phyloP scores from a whole-genome alignment of 1,139 yeast genomes.

The Blastobotrys illinoisensis region DNA sequence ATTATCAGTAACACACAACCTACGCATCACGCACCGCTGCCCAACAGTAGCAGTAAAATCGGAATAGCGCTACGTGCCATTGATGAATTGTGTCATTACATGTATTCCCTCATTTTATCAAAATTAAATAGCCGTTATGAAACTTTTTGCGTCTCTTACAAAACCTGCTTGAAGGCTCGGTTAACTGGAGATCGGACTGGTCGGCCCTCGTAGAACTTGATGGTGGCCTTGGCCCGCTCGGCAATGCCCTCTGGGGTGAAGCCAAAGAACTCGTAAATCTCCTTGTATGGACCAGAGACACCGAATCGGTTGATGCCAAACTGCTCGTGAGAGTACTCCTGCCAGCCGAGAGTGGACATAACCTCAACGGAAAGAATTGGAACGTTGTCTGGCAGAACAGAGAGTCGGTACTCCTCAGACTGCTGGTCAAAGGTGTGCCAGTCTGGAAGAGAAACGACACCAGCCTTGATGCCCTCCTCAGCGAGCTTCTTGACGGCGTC shows the following conservation, averaged over 20 bases:
- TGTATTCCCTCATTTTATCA: neutral
- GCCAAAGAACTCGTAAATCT: slow-evolving; percentile 77
- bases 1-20: too few relatives aligned
- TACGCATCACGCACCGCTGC: too few relatives aligned
- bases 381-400: slow-evolving; percentile 89
- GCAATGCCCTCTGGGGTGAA: slow-evolving; percentile 95
- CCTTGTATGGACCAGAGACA: slow-evolving; percentile 89
- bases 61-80: too few relatives aligned
- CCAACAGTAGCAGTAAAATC: too few relatives aligned
- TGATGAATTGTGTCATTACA: neutral
- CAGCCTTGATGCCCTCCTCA: slow-evolving; percentile 63
- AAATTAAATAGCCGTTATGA: neutral
- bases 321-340: slow-evolving; percentile 92
- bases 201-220: slow-evolving; percentile 74
- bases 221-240: slow-evolving; percentile 73
- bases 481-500: slow-evolving; percentile 69
- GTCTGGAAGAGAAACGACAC: slow-evolving; percentile 91
- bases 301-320: slow-evolving; percentile 96
- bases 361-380: slow-evolving; percentile 96
- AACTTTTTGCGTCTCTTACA: slow-evolving; percentile 4
- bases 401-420: slow-evolving; percentile 67
- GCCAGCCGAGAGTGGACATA: slow-evolving; percentile 88
- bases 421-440: slow-evolving; percentile 86
- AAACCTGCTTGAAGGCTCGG: slow-evolving; percentile 51
- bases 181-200: slow-evolving; percentile 66